Base-by-base conservation (phyloP, 371 early-diverging fungal species). In the Catenaria anguillulae region DNA sequence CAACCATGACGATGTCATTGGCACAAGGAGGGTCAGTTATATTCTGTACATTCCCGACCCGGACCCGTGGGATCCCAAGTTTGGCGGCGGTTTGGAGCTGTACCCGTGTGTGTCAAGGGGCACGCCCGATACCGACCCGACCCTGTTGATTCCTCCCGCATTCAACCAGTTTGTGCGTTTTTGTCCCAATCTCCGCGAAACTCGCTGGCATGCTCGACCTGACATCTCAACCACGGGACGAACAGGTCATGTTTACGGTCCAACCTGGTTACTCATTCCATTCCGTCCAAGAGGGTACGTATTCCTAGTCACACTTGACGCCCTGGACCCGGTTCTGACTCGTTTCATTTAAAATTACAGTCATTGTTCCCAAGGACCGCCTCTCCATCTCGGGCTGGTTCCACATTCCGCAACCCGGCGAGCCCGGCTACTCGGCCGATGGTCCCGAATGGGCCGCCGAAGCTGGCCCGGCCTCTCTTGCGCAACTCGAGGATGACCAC, bases 1-100 rank as follows among this genome's bases (percentile, higher is more conserved):
- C 36, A 78, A 81, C 62, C 88, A 88, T 62, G 88, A 88, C 76
- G 88, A 88, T 67, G 85, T 84, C 10, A 88, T 88, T 67, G 85
- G 85, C 2, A 83, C 85, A 29, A 78, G 88, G 10, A 73, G 80
- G 33, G 80, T 88, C 4, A 83, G 84, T 8, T 88, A 78, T 63
- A 88, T 88, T 59, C 66, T 88, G 46, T 88, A 88, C 66, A 65
- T 88, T 71, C 76, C 84, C 0, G 84, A 84, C 43, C 83, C 84
- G 1, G 83, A 82, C 55, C 68, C 64, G 12, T 86, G 86, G 86
- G 61, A 70, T 34, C 75, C 77, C 15, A 64, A 68, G 52, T 71
- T 79, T 45, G 85, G 85, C 60, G 88, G 88, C 35, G 84, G 81
- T 0, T 65, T 88, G 43, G 88, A 88, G 67, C 70, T 88, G 31